Evolutionary conservation across 2,329 filamentous ascomycete genomes (phyloP), one percentile per base, ranked within the genome.

Genomic region (Helotiales sp.): DNA sequence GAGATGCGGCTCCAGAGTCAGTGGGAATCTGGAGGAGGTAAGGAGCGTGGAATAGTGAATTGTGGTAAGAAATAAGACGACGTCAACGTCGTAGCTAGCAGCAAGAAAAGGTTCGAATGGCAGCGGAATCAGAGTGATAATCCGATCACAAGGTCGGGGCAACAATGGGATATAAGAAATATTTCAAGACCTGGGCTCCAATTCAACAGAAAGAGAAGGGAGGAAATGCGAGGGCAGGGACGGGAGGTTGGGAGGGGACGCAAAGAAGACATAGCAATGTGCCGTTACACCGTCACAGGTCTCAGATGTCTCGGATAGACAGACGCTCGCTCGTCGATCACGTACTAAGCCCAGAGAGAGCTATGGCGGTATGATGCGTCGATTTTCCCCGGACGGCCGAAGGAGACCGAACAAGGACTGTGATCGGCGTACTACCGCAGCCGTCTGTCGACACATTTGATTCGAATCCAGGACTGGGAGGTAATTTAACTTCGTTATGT

Each of bases 331-430:
- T 57, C 54, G 11, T 37, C 20, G 54, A 28, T 57, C n/a, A 22
- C 32, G 32, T 40, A 57, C 30, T 57, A 57, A 20, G 10, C 34
- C n/a, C 28, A 30, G 20, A 22, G 32, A 57, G 54, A 57, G 54
- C 54, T 37, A 57, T 40, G n/a, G 30, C 32, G 20, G 54, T 15
- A 37, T 57, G 32, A 57, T 57, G 40, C 54, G 54, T 57, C 54
- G 54, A 37, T 40, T 37, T 32, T 20, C 32, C 30, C 32, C 32
- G 54, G 54, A 57, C 7, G 30, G 54, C 20, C 24, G 20, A 26
- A 28, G 20, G 40, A 20, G 17, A 45, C 6, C 6, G 30, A 24
- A 32, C 32, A 13, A 24, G 10, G 37, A 20, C 40, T 17, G 30
- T 37, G 54, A 57, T 57, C 54, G 20, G 30, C 54, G 49, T 52